Evolutionary conservation across 1,284 basidiomycete genomes (phyloP), one percentile per base, ranked within the genome.

Genomic region (Agroathelia rolfsii): DNA sequence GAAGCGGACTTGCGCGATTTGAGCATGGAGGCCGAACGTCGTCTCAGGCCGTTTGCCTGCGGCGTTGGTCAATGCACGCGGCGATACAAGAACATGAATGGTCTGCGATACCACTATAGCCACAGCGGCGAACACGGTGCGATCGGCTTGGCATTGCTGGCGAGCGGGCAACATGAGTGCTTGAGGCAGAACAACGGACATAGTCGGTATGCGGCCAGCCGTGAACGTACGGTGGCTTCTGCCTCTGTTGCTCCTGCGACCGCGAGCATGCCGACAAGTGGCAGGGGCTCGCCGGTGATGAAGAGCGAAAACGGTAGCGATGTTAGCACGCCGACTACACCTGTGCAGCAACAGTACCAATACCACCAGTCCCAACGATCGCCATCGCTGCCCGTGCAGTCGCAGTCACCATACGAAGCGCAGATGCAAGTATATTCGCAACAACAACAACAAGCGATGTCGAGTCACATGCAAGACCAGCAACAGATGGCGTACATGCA

Each of bases 61-160:
- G 82, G 86, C 7, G 82, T 92, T 10, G 79, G 80, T n/a, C 83
- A 86, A 39, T 98, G 94, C 55, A 79, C 78, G 49, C 76, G 95
- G 54, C 62, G 94, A 47, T 98, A 97, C 66, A 93, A 96, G 71
- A 96, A 97, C 55, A 93, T 95, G 90, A 95, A 95, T 55, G 90
- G 92, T 1, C 61, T 95, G 39, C 63, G 85, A 50, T 97, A 98
- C 48, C 93, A 98, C 59, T 97, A 96, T 56, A 83, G 93, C 52
- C 93, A 97, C 58, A 88, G 86, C 19, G 93, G 94, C 11, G 90
- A 93, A 35, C 94, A 97, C 54, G 92, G 92, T 7, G 78, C 82
- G 7, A 70, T 87, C 32, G 92, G 92, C 4, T 64, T 95, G 0
- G 72, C 79, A 28, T 64, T 94, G 53, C 69, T 95, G 20, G 82